phyloP scores from a whole-genome alignment of 805 yeast genomes.

The Cyberlindnera subsufficiens region DNA sequence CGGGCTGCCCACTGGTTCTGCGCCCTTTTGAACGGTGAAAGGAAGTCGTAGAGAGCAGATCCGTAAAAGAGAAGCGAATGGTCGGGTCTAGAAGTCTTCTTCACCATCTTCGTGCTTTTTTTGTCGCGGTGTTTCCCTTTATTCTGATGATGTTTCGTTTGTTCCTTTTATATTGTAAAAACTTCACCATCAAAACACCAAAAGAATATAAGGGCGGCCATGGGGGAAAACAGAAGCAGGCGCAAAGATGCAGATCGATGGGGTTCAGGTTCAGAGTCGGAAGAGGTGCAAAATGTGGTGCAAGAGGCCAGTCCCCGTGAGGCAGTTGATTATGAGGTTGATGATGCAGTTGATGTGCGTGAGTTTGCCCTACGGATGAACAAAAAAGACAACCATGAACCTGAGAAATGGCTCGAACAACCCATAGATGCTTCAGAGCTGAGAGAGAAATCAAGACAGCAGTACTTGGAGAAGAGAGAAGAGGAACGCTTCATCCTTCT shows the following conservation, averaged over 20 bases:
- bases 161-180: not conserved
- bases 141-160: not conserved
- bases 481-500: conserved; percentile 37
- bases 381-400: conserved; percentile 3
- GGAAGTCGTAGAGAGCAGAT: conserved; percentile 72
- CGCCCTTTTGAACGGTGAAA: conserved; percentile 74
- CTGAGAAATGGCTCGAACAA: conserved; percentile 14
- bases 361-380: not conserved
- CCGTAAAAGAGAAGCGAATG: conserved; percentile 31
- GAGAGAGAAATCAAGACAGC: conserved; percentile 42
- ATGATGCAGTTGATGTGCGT: not conserved
- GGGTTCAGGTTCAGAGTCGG: conserved; percentile 17
- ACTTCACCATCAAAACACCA: not conserved
- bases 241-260: conserved; percentile 14
- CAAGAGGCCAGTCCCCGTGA: not conserved
- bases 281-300: conserved; percentile 1
- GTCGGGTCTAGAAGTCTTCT: not conserved
- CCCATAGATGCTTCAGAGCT: conserved; percentile 14
- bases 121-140: no score
- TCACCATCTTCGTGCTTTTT: not conserved
- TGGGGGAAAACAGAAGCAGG: not conserved
- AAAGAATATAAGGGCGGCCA: not conserved
- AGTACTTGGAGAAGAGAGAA: conserved; percentile 43
- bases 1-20: conserved; percentile 89
- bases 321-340: not conserved